Evolutionary conservation across 1,139 yeast species (phyloP).

Genomic region (Pichia kudriavzevii): DNA sequence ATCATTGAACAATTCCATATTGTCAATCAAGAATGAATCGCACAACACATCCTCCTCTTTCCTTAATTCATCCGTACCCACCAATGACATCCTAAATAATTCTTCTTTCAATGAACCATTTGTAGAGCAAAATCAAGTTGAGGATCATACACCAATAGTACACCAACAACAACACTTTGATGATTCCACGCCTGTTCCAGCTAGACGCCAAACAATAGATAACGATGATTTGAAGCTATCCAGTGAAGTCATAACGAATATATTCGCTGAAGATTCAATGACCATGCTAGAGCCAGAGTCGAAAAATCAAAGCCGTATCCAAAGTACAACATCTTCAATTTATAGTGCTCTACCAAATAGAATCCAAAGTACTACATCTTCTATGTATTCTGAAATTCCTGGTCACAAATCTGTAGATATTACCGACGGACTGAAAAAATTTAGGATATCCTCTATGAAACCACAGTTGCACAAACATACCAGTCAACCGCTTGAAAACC

Average conservation of each 20-base stretch:
- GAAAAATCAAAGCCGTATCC: constrained; percentile 2
- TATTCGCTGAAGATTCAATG: constrained; percentile 1
- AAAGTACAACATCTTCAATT: constrained; percentile 13
- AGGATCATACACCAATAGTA: constrained; percentile 9
- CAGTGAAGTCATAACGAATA: constrained; percentile 5
- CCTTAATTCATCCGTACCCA: constrained; percentile 9
- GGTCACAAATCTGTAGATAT: constrained; percentile 1
- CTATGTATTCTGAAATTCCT: constrained; percentile 15
- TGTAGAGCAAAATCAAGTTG: neutral
- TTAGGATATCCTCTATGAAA: constrained; percentile 11
- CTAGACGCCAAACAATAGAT: neutral
- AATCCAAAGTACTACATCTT: constrained; percentile 11
- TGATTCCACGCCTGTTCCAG: constrained; percentile 9
- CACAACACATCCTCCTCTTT: constrained; percentile 7
- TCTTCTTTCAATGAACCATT: neutral
- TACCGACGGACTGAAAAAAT: constrained; percentile 8
- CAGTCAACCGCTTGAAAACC: constrained; percentile 5
- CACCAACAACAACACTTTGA: neutral
- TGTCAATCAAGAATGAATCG: neutral
- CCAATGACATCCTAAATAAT: constrained; percentile 7
- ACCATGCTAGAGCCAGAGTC: neutral
- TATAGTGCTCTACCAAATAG: constrained; percentile 11
- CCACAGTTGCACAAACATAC: constrained; percentile 9
- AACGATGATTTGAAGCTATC: constrained; percentile 8
- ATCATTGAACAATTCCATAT: neutral